Evolutionary conservation across 169 alveolate genomes (phyloP).

Genomic region (Blepharisma undulans): DNA sequence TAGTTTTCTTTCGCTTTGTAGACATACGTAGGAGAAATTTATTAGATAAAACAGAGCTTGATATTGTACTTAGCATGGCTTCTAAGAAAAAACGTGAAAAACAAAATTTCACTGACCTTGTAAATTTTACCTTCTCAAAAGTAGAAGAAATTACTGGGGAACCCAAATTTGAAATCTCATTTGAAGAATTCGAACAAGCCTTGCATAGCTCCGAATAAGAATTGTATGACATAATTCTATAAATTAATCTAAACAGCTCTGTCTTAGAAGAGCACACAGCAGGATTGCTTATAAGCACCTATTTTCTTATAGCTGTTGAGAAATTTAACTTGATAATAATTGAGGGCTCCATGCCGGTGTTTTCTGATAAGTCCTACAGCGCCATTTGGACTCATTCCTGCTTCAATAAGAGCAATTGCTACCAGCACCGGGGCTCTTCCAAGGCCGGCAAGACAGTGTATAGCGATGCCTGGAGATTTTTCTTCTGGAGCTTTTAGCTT

Average conservation of each 20-base stretch:
- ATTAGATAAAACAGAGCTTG: background rate
- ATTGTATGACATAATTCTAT: background rate
- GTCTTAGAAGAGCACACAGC: background rate
- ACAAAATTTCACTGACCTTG: background rate
- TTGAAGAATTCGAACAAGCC: background rate
- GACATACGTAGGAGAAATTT: background rate
- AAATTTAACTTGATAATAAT: slow-evolving; percentile 44
- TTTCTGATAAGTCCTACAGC: slow-evolving; percentile 52
- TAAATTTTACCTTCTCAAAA: background rate
- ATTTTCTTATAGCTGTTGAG: slow-evolving; percentile 30
- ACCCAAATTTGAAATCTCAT: background rate
- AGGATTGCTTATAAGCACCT: background rate
- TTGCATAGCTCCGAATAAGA: too few species aligned
- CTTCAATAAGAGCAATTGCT: slow-evolving; percentile 55
- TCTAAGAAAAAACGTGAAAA: background rate
- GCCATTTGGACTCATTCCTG: slow-evolving; percentile 44
- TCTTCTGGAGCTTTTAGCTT: slow-evolving; percentile 26
- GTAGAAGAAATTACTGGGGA: background rate
- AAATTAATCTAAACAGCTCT: background rate
- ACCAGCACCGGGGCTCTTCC: slow-evolving; percentile 92
- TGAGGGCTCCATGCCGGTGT: slow-evolving; percentile 59
- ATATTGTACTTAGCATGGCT: background rate
- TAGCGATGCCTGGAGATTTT: slow-evolving; percentile 87
- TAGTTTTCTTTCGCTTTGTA: background rate
- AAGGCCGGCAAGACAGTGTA: slow-evolving; percentile 93